Evolutionary conservation across 176 grass and related monocot species (phyloP), one percentile per base, ranked within the genome.

Genomic region (Stipa capillata): DNA sequence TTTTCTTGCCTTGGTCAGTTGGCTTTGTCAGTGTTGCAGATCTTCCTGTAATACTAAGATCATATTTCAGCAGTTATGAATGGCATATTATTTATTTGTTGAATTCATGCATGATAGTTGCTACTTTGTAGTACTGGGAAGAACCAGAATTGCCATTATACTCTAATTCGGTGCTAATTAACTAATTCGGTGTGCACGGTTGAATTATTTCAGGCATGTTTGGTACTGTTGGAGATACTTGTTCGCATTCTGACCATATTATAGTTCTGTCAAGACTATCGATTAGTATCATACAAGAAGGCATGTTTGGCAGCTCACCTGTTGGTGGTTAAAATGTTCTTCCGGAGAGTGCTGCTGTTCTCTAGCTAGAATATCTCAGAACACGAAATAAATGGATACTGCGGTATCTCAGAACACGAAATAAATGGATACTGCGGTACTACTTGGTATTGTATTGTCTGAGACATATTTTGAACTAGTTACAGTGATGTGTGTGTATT

Each of bases 401-500:
- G n/a, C n/a, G n/a, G n/a, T 62, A 49, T 50, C 3, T 39, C 44
- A 21, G 25, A 45, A 33, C 24, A 24, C 63, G 32, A 15, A 82
- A 82, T 87, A 77, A 68, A n/a, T n/a, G 10, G 31, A 15, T 71
- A 47, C n/a, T n/a, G n/a, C n/a, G n/a, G n/a, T 62, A 49, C n/a
- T n/a, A n/a, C 28, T 10, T 74, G 24, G 11, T 34, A 14, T 20
- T 82, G 72, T 87, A 82, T 29, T 25, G 14, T 49, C 8, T n/a
- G 23, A 61, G 8, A 20, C 36, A 27, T 24, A 54, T 12, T 69
- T 69, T 58, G 23, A 81, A 50, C n/a, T 21, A 58, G 24, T 41
- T 21, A 40, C 8, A n/a, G 18, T 60, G 70, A 25, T 69, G 52
- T 69, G 20, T 42, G 82, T 69, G 36, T 74, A 41, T 80, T 51